Conservation (phyloP, 306 rosid species). For the Trifolium subterraneum region DNA sequence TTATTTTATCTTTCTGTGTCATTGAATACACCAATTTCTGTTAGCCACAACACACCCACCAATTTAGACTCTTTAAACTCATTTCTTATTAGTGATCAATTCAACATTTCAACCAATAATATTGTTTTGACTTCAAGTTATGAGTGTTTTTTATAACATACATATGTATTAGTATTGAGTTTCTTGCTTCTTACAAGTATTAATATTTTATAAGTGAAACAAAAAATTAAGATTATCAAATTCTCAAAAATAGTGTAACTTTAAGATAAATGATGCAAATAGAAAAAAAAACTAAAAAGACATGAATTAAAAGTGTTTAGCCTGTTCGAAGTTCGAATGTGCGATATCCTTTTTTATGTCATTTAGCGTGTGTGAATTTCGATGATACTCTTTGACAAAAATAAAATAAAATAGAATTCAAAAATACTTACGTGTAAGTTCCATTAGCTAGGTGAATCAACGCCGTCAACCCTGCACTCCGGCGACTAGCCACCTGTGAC, state of each 20-base stretch:
- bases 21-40: conserved; percentile 1
- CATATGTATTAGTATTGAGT: background rate
- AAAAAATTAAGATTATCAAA: background rate
- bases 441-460: conserved; percentile 78
- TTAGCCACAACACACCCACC: background rate
- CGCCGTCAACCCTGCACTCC: conserved; percentile 57
- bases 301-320: background rate
- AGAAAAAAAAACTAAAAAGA: background rate
- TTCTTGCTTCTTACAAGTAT: background rate
- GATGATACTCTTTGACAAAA: no score
- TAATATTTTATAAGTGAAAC: background rate
- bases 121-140: no score
- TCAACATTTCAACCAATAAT: conserved; percentile 1
- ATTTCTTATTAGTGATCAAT: background rate
- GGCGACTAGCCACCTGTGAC: conserved; percentile 51
- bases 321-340: no score
- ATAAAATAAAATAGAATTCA: background rate
- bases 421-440: conserved; percentile 70
- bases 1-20: conserved; percentile 21
- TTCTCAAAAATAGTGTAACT: background rate
- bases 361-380: no score
- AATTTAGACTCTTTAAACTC: conserved; percentile 11
- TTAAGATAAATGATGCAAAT: background rate
- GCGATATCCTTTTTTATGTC: no score
- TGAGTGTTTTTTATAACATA: background rate